phyloP scores from a whole-genome alignment of 257 asterid genomes.

The Solanum arcanum region DNA sequence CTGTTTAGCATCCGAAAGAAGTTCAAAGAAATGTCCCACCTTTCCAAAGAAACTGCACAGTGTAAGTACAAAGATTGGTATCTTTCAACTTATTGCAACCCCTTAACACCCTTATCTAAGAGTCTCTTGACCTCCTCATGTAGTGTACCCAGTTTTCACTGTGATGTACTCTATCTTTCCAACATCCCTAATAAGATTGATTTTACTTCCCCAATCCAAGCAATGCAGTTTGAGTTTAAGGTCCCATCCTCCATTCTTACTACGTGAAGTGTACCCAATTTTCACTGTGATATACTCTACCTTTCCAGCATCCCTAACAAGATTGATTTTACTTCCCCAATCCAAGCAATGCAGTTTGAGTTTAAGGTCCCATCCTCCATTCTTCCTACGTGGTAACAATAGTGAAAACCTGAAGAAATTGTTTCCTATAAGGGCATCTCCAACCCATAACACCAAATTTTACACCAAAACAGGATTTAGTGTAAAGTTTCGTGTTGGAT shows the following conservation, averaged over 20 bases:
- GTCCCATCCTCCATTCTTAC: neutral
- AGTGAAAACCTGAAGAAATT: neutral
- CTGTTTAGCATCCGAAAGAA: neutral
- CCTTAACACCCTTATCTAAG: neutral
- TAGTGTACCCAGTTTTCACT: neutral
- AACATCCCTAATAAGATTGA: neutral
- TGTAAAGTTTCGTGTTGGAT: neutral
- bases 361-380: neutral
- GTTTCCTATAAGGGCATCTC: neutral
- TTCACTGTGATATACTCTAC: neutral
- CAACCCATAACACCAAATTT: neutral
- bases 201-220: neutral
- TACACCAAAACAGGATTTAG: neutral
- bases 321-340: neutral
- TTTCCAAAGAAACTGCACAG: neutral
- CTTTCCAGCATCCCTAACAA: neutral
- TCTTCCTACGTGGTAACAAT: neutral
- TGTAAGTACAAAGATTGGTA: neutral
- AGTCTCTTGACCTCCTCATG: neutral
- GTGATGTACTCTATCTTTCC: neutral
- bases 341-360: neutral
- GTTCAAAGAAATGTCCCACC: neutral
- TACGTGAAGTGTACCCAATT: neutral
- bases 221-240: neutral
- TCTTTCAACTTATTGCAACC: neutral